Evolutionary conservation across 352 stramenopile species (phyloP), one percentile per base, ranked within the genome.

Genomic region (Phytophthora kernoviae): DNA sequence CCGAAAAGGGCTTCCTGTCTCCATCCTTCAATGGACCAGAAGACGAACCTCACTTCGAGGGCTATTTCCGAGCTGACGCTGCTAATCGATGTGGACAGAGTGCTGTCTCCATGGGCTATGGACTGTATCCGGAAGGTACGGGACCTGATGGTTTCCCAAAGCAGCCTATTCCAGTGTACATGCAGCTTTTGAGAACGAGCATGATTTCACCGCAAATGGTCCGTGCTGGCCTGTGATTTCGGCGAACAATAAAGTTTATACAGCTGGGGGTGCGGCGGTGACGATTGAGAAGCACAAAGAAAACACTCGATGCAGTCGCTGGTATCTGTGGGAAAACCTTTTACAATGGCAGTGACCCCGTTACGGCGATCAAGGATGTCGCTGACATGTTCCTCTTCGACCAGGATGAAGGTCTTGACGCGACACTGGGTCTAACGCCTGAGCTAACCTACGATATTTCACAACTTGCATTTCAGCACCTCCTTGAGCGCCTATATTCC

Each of bases 161-260:
- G 42, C 83, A 92, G 58, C 80, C 80, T 1, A 88, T 92, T 43
- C 79, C 83, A 0, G 70, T 92, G 30, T 92, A 77, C 68, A 92
- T 92, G 83, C 83, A 92, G 53, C 56, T 92, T 75, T 61, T n/a
- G 75, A 92, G 77, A 92, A 84, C 45, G 83, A 92, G 37, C 81
- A 88, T 54, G 83, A 92, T 51, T 92, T 92, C 54, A 88, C 81
- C 0, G 83, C 83, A 5, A 88, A 85, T 44, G 77, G 70, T 4
- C 81, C 81, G 5, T 93, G 83, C 66, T 85, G 80, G 70, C 64
- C 54, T 2, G 68, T 89, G 21, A 79, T 87, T 54, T 70, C 77
- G n/a, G 47, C 70, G 17, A 79, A 88, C 52, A 75, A 67, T 41
- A 77, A 74, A 27, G 39, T 67, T n/a, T 91, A 93, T 48, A 58